These are phyloP conservation scores for Wallacemonas rigidus DNA, from an alignment of 208 protist species.

Conservation along the genomic window DNA sequence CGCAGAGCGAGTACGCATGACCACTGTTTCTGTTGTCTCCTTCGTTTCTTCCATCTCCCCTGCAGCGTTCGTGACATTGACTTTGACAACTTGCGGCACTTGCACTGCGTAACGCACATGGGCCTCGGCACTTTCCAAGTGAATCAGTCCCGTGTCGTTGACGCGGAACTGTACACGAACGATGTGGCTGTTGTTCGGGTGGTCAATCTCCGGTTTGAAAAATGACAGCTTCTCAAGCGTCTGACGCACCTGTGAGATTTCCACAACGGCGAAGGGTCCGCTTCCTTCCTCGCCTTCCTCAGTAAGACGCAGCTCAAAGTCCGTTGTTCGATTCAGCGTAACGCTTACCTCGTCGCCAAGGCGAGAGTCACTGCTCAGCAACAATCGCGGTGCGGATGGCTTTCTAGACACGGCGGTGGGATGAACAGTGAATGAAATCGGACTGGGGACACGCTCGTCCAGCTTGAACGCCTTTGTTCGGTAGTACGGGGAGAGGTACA, in stretches of 20 bases:
- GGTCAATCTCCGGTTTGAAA: slow-evolving; percentile 39
- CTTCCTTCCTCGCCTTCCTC: slow-evolving; percentile 19
- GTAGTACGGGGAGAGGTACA: slow-evolving; percentile 79
- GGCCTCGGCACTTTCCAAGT: slow-evolving; percentile 62
- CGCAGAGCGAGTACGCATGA: slow-evolving; percentile 42
- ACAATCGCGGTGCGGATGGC: slow-evolving; percentile 17
- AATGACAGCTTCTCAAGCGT: slow-evolving; percentile 42
- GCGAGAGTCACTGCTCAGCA: slow-evolving; percentile 30
- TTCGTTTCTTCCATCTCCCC: slow-evolving; percentile 26
- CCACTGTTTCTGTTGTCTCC: slow-evolving; percentile 21
- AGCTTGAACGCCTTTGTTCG: slow-evolving; percentile 73
- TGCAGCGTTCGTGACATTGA: slow-evolving; percentile 29
- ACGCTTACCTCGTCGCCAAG: slow-evolving; percentile 62
- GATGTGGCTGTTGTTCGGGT: slow-evolving; percentile 83
- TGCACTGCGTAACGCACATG: slow-evolving; percentile 64
- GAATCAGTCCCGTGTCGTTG: slow-evolving; percentile 72
- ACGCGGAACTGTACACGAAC: slow-evolving; percentile 72
- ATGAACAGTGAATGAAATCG: slow-evolving; percentile 51
- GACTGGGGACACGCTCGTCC: slow-evolving; percentile 54
- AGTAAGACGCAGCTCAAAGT: slow-evolving; percentile 73
- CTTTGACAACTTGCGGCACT: slow-evolving; percentile 36
- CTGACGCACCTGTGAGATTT: slow-evolving; percentile 49
- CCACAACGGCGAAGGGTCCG: slow-evolving; percentile 39
- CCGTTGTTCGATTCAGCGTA: slow-evolving; percentile 72
- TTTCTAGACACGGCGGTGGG: slow-evolving; percentile 30